A percentile compares a stretch with the other conserved stretches of the same genome.
Evolutionary conservation across 2,329 filamentous ascomycete species (phyloP).

Genomic region (Gnomoniopsis smithogilvyi): DNA sequence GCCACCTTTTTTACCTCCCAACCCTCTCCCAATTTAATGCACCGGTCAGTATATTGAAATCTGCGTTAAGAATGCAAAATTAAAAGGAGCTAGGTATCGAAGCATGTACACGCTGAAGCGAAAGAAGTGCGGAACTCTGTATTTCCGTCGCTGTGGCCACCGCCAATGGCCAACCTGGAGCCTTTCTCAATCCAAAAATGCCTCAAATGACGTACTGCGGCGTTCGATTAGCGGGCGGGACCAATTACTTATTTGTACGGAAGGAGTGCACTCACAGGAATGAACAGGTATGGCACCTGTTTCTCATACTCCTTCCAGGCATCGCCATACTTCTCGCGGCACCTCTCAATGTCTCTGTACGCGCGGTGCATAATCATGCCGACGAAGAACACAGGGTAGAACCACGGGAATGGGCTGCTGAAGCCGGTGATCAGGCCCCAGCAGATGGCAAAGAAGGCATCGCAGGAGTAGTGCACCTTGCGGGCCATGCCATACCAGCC

Average conservation of each 20-base stretch:
- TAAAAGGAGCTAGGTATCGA: conserved; percentile 10
- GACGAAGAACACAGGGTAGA: conserved; percentile 79
- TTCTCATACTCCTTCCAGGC: conserved; percentile 79
- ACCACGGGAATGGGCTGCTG: conserved; percentile 80
- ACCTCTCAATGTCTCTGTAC: conserved; percentile 70
- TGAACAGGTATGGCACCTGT: conserved; percentile 78
- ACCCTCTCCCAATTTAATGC: not conserved
- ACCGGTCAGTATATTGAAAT: not conserved
- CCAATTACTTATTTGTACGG: conserved; percentile 37
- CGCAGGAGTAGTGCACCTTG: conserved; percentile 79
- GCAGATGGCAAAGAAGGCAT: conserved; percentile 71
- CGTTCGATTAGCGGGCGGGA: not conserved
- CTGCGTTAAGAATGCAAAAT: not conserved
- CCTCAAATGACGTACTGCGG: conserved; percentile 41
- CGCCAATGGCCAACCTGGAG: not conserved
- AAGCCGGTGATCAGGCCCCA: conserved; percentile 85
- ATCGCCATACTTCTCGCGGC: conserved; percentile 75
- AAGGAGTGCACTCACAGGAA: conserved; percentile 42
- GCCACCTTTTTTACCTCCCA: not conserved
- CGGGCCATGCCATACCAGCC: conserved; percentile 75
- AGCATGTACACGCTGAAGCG: conserved; percentile 15
- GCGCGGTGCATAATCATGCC: conserved; percentile 79
- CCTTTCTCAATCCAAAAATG: not conserved
- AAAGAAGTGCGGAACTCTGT: not conserved
- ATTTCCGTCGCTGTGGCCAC: not conserved